A percentile compares a stretch with the other conserved stretches of the same genome.
Evolutionary conservation across 2,329 filamentous ascomycete genomes (phyloP).

Genomic region (Delphinella strobiligena): DNA sequence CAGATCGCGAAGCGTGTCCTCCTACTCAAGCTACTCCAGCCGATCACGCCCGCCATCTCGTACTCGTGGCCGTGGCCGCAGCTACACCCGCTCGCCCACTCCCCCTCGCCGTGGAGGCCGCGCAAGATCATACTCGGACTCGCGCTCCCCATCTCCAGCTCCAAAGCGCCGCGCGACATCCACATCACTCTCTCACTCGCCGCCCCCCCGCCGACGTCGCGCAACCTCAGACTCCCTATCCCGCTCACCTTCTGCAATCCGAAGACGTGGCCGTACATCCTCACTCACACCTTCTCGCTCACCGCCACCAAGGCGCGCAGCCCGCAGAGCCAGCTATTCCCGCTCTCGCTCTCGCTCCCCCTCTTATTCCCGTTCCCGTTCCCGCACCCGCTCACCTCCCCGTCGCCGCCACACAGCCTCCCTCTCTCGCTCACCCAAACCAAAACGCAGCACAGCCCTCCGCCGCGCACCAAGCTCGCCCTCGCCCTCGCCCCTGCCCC

Average conservation of each 20-base stretch:
- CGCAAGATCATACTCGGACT: slow-evolving; percentile 6
- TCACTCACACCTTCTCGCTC: slow-evolving; percentile 15
- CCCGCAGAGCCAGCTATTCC: slow-evolving; percentile 10
- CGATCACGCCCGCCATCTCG: slow-evolving; percentile 19
- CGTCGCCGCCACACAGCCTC: slow-evolving; percentile 3
- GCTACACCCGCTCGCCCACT: slow-evolving; percentile 17
- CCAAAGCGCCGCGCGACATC: slow-evolving; percentile 4
- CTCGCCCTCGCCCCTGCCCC: no score
- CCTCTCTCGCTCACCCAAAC: no score
- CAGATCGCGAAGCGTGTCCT: slow-evolving; percentile 55
- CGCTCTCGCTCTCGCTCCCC: slow-evolving; percentile 10
- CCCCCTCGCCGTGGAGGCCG: slow-evolving; percentile 15
- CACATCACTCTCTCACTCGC: slow-evolving; percentile 8
- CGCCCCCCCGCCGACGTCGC: slow-evolving; percentile 7
- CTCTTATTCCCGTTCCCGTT: slow-evolving; percentile 13
- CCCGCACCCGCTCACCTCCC: slow-evolving; percentile 9
- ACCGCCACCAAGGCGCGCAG: slow-evolving; percentile 11
- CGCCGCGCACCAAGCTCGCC: neutral
- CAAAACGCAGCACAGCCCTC: neutral
- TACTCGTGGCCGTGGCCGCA: slow-evolving; percentile 12
- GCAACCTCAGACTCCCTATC: slow-evolving; percentile 11
- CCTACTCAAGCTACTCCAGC: slow-evolving; percentile 66
- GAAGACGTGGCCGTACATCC: slow-evolving; percentile 10
- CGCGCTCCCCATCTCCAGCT: slow-evolving; percentile 6
- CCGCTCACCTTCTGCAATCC: slow-evolving; percentile 18